Conservation (phyloP, 495 filamentous ascomycete genomes). For the Tetracladium marchalianum region DNA sequence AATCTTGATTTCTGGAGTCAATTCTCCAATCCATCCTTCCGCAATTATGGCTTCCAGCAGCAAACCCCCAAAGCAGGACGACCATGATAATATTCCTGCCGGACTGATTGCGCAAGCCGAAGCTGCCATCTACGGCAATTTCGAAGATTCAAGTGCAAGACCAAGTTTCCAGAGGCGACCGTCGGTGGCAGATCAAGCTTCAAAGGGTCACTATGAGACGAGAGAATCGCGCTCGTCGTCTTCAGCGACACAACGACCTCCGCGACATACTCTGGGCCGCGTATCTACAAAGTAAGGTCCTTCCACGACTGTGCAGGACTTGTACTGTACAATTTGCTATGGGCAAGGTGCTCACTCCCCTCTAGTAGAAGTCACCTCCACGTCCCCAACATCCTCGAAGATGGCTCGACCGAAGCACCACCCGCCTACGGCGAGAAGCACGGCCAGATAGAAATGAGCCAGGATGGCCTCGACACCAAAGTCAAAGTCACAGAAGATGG, state of each 20-base stretch:
- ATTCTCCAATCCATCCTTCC: too few relatives aligned
- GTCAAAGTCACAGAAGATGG: conserved; percentile 50
- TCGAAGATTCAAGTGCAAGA: conserved; percentile 2
- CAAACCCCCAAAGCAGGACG: not conserved
- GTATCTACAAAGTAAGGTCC: not conserved
- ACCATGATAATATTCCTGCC: conserved; percentile 13
- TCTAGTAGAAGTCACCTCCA: conserved; percentile 7
- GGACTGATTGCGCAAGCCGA: conserved; percentile 26
- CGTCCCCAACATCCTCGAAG: conserved; percentile 7
- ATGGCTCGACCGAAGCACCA: conserved; percentile 20
- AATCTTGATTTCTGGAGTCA: too few relatives aligned
- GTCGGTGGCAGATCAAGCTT: not conserved
- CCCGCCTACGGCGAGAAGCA: conserved; percentile 35
- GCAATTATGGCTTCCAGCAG: not conserved
- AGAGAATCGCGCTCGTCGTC: too few relatives aligned
- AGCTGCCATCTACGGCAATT: conserved; percentile 21
- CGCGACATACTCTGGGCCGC: not conserved
- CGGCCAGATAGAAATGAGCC: conserved; percentile 38
- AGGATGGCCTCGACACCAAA: conserved; percentile 43
- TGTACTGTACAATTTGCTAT: too few relatives aligned
- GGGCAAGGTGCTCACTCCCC: too few relatives aligned
- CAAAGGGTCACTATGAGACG: too few relatives aligned
- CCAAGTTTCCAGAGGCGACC: not conserved
- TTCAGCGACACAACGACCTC: not conserved
- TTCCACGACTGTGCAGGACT: not conserved